Base-by-base conservation (phyloP, 495 filamentous ascomycete genomes). In the Talaromyces proteolyticus region DNA sequence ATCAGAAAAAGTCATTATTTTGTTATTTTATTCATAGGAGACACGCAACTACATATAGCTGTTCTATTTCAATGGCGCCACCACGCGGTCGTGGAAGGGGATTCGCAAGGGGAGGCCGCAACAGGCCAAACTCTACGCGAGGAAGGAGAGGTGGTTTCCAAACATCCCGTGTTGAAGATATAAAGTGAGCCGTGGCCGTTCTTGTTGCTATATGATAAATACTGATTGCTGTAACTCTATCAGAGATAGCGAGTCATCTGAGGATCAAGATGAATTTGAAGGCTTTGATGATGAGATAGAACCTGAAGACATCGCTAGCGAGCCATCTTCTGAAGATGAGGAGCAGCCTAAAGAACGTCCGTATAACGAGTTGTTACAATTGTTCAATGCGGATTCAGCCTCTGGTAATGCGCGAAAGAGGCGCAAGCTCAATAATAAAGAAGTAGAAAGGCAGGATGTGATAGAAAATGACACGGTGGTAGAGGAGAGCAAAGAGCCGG, bases 281-380 rank as follows among this genome's bases (percentile, higher is more conserved):
- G 47, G 54, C 3, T 44, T 58, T 4, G 58, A 62, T 11, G 63
- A 64, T 17, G 53, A 55, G 3, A 51, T 59, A 21, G 60, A 37
- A 4, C 63, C 68, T 16, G 55, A 50, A 2, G 43, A 58, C 14
- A 55, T 65, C 52, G 66, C 67, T 19, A 66, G 67, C 6, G 61
- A 40, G 17, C 67, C 68, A 5, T 72, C 66, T 45, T 65, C 72
- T 44, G 76, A 73, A 44, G 69, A 71, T 22, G 78, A 81, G 29
- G 67, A 71, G 17, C 61, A 70, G 18, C 61, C 67, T 51, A 47
- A 53, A 21, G 59, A 57, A 57, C 58, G 73, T 44, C 75, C 86
- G 1, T 89, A 89, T 56, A 77, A 79, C 53, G 79, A 82, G 53
- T 66, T 89, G 22, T 72, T 91, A 59, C 76, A 86, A 54, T 75